Conservation (phyloP, 306 rosid genomes). For the Acacia crassicarpa region DNA sequence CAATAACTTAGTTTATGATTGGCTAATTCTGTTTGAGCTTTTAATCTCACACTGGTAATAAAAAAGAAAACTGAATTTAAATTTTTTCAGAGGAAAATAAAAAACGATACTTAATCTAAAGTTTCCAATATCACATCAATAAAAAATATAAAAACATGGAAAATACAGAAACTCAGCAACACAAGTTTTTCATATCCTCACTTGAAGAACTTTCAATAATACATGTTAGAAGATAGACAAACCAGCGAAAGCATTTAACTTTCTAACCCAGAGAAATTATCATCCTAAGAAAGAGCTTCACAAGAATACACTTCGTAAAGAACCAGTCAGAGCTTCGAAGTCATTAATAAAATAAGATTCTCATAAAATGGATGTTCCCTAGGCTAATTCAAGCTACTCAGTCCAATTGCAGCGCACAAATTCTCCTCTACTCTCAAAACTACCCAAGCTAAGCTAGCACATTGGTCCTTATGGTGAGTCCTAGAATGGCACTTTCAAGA, state of each 20-base stretch:
- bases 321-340: no score
- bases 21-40: background rate
- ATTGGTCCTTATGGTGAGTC: no score
- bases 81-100: background rate
- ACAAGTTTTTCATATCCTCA: background rate
- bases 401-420: background rate
- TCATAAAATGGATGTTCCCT: background rate
- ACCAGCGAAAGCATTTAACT: background rate
- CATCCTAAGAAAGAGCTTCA: background rate
- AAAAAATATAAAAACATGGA: background rate
- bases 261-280: background rate
- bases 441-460: background rate
- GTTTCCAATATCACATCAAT: background rate
- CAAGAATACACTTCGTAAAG: background rate
- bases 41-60: background rate
- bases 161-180: background rate
- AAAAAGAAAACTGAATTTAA: background rate
- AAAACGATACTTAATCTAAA: background rate
- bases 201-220: background rate
- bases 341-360: background rate
- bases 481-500: no score
- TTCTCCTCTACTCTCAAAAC: background rate
- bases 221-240: background rate
- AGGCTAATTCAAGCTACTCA: background rate
- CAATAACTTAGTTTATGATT: background rate